These are phyloP conservation scores for Macaranga tanarius DNA, from an alignment of 441 rosid genomes.

Conservation along the genomic window DNA sequence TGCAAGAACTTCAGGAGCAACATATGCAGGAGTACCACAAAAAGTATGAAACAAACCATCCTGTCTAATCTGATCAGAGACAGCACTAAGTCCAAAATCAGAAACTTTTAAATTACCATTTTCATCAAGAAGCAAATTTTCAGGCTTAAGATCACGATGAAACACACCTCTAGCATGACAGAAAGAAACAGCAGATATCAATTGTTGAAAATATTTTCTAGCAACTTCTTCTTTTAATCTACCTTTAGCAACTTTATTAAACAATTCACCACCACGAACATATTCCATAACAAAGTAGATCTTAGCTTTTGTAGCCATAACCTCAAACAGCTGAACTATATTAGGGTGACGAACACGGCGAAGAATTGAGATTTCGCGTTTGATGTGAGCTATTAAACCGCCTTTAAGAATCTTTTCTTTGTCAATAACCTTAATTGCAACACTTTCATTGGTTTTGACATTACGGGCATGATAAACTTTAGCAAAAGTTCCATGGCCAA, in stretches of 20 bases:
- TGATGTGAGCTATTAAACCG: constrained; percentile 72
- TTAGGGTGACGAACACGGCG: constrained; percentile 90
- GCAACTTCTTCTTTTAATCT: constrained; percentile 66
- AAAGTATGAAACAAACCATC: constrained; percentile 86
- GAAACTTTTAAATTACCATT: constrained; percentile 75
- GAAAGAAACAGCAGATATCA: constrained; percentile 68
- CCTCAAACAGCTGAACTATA: constrained; percentile 77
- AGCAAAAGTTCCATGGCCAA: constrained; percentile 84
- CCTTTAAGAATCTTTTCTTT: constrained; percentile 76
- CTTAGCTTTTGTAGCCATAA: constrained; percentile 89
- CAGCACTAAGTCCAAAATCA: constrained; percentile 82
- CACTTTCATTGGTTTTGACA: constrained; percentile 53
- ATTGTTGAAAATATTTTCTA: constrained; percentile 70
- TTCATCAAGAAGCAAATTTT: constrained; percentile 70
- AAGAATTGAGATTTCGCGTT: constrained; percentile 82
- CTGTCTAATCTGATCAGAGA: constrained; percentile 77
- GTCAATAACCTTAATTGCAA: constrained; percentile 83
- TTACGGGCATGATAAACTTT: constrained; percentile 78
- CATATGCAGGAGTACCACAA: constrained; percentile 88
- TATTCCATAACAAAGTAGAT: constrained; percentile 93
- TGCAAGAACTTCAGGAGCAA: constrained; percentile 82
- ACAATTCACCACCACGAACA: constrained; percentile 83
- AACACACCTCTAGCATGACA: constrained; percentile 85
- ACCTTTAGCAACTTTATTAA: constrained; percentile 74
- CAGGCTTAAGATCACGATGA: constrained; percentile 88